A percentile compares a stretch with the other conserved stretches of the same genome.
phyloP scores from a whole-genome alignment of 441 rosid genomes.

The Erodium texanum region DNA sequence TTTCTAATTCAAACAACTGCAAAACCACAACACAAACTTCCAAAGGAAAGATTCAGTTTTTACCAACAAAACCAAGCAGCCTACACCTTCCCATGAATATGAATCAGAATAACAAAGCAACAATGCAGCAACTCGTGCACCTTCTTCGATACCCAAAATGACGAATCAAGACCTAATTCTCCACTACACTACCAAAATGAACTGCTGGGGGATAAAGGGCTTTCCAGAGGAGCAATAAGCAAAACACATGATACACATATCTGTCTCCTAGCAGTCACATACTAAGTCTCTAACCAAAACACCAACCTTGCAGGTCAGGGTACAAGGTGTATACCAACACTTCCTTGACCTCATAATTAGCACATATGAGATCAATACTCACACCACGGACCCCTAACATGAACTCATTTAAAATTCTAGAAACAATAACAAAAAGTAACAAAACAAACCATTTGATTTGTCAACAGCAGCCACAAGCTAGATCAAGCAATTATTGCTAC shows the following conservation, averaged over 20 bases:
- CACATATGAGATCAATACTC: too few species aligned
- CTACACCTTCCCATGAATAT: background rate
- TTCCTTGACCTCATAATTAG: too few species aligned
- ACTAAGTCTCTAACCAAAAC: too few species aligned
- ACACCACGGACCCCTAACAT: background rate
- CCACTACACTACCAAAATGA: background rate
- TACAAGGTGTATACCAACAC: too few species aligned
- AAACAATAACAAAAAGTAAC: background rate
- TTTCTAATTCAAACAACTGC: background rate
- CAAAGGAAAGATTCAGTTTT: background rate
- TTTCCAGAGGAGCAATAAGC: too few species aligned
- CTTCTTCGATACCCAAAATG: background rate
- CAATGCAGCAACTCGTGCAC: background rate
- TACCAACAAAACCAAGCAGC: background rate
- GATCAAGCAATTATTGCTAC: background rate
- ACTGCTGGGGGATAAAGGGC: too few species aligned
- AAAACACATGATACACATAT: too few species aligned
- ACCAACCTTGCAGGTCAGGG: too few species aligned
- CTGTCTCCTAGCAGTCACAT: too few species aligned
- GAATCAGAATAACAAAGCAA: too few species aligned
- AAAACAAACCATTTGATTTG: background rate
- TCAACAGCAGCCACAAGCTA: background rate
- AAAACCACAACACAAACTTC: background rate
- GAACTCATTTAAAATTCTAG: background rate
- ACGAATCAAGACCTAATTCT: background rate